Evolutionary conservation across 1,284 basidiomycete species (phyloP), one percentile per base, ranked within the genome.

Genomic region (Gymnopus androsaceus): DNA sequence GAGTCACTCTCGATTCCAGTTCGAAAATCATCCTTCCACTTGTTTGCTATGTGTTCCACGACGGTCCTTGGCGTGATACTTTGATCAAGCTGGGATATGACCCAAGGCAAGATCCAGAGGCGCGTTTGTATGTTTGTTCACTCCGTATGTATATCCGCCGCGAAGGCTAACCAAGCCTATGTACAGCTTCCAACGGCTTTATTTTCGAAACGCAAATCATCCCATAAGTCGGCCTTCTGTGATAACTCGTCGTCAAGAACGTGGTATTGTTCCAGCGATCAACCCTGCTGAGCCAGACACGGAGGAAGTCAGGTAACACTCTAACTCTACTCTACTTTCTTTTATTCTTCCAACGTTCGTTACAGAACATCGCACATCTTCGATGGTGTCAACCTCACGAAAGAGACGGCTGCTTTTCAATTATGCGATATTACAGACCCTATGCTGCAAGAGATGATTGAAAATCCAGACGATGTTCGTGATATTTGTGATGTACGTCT

Each of bases 11-110:
- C 59, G 34, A 56, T 33, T n/a, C 21, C 57, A 92, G 90, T 61
- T 90, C 89, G 4, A 92, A 92, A 67, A 70, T 81, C 15, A 73
- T 90, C 14, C 77, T 90, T 21, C 83, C 87, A 12, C 71, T 89
- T 3, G 82, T 87, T 6, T 87, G 87, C 46, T 99, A 95, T 68
- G 88, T 92, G 2, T 96, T 98, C 67, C 84, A 87, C 58, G 95
- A 98, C 61, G 96, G 96, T 0, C 94, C 95, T 2, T 98, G 92
- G 88, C 81, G 94, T 51, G 95, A 98, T 67, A 90, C 90, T 7
- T 79, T 96, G 45, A 82, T 98, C 25, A 83, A 86, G 41, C 90
- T 94, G 57, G 88, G 88, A 3, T 98, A 96, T 67, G 96, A 99
- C 67, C 95, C 95, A 11, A 78, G 95, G 47, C 77, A 78, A 59